Evolutionary conservation across 495 filamentous ascomycete species (phyloP).

Genomic region (Bombardia bombarda): DNA sequence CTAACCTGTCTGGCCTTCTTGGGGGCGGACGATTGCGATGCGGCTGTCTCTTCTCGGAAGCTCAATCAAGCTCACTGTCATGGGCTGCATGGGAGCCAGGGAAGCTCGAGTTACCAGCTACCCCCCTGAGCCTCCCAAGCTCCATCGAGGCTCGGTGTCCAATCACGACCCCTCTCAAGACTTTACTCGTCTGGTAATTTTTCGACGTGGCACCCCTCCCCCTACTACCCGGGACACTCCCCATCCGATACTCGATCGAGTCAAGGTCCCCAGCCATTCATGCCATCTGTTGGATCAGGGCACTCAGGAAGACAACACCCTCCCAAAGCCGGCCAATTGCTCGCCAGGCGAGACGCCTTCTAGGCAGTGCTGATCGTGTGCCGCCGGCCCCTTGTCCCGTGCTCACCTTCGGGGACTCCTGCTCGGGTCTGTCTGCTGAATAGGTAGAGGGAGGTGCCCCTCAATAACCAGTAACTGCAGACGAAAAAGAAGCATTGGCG

Average conservation of each 20-base stretch:
- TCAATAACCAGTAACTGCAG: too few species aligned
- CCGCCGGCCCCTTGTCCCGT: neutral
- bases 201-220: constrained; percentile 14
- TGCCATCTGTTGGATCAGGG: constrained; percentile 3
- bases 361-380: neutral
- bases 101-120: constrained; percentile 17
- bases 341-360: neutral
- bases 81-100: constrained; percentile 1
- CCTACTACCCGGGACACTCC: constrained; percentile 5
- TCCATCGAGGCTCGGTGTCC: constrained; percentile 10
- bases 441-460: too few species aligned
- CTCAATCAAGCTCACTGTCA: neutral
- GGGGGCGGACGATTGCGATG: too few species aligned
- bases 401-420: neutral
- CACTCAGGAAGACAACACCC: too few species aligned
- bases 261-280: constrained; percentile 16
- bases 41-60: too few species aligned
- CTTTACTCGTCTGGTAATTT: neutral
- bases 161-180: constrained; percentile 11
- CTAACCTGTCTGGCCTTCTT: too few species aligned
- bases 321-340: constrained; percentile 3
- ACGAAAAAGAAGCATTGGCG: too few species aligned
- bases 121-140: constrained; percentile 5
- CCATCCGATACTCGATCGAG: constrained; percentile 18
- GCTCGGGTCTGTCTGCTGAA: too few species aligned